Base-by-base conservation (phyloP, 1,284 basidiomycete genomes). In the Puccinia horiana region DNA sequence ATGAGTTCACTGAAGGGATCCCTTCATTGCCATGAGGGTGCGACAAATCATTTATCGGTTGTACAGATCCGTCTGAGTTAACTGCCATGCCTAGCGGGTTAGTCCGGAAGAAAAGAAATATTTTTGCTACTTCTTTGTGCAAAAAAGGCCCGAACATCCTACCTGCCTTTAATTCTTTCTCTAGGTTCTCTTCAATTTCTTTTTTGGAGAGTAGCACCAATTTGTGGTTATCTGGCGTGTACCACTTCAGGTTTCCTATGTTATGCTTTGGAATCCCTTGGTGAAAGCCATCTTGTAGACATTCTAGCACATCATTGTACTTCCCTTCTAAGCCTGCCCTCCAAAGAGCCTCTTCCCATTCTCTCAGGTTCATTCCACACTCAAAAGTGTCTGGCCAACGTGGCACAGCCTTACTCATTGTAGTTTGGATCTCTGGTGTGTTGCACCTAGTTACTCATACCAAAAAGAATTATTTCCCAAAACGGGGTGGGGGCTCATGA, bases 221-320 rank as follows among this genome's bases (percentile, higher is more conserved):
- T n/a, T 5, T 5, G 16, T 73, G 70, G 23, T 73, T 73, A n/a
- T 49, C 14, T 2, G 49, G 72, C 29, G 47, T 35, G 49, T 16
- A 74, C 14, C 23, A 44, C 4, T 14, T 1, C 9, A 0, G 23
- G 2, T 23, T 16, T 32, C 49, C 18, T 11, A 74, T 2, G 3
- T 26, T 49, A 32, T 74, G 72, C 18, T 74, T 8, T 6, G 42
- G 72, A 26, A 74, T 52, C 23, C 72, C 72, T 32, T 74, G 72
- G 26, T 37, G 11, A 56, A 74, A 74, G 2, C 72, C 72, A 1
- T 49, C 18, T 35, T 40, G 9, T 9, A 74, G 54, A 9, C 72
- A 44, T 11, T 0, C 16, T 1, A 74, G 26, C n/a, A 74, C 72
- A 18, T 74, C 47, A 2, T 20, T 8, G 29, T 54, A 67, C 16